Percentiles rank a stretch among this genome's conserved stretches.
Conservation (phyloP, 2,329 filamentous ascomycete species). For the Apiospora sp. region DNA sequence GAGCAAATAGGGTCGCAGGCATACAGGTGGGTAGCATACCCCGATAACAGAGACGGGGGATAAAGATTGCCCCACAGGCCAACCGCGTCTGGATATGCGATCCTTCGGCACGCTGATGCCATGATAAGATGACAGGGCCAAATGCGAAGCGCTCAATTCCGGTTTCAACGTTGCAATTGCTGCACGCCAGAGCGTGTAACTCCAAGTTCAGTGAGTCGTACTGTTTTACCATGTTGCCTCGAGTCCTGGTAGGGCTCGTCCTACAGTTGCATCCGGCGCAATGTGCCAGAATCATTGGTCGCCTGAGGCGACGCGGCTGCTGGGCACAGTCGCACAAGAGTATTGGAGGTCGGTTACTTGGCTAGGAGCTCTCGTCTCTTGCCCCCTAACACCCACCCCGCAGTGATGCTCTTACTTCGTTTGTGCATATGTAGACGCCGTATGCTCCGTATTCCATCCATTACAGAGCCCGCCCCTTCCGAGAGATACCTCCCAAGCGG, state of each 20-base stretch:
- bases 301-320: slow-evolving; percentile 6
- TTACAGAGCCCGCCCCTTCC: not conserved
- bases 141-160: not conserved
- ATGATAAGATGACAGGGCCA: not conserved
- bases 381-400: not conserved
- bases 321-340: slow-evolving; percentile 7
- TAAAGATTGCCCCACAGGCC: not conserved
- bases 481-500: not conserved
- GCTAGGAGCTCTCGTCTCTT: not conserved
- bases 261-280: not conserved
- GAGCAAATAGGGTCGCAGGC: not conserved
- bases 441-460: not conserved
- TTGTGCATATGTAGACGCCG: not conserved
- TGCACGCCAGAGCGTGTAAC: not conserved
- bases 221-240: not conserved
- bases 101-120: not conserved
- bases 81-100: not conserved
- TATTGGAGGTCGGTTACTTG: not conserved
- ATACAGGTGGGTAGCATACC: not conserved
- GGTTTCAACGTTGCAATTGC: not conserved
- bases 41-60: not conserved
- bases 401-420: not conserved
- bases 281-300: not conserved
- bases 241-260: not conserved
- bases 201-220: not conserved